Evolutionary conservation across 306 rosid species (phyloP), one percentile per base, ranked within the genome.

Genomic region (Oxytropis ochrocephala): DNA sequence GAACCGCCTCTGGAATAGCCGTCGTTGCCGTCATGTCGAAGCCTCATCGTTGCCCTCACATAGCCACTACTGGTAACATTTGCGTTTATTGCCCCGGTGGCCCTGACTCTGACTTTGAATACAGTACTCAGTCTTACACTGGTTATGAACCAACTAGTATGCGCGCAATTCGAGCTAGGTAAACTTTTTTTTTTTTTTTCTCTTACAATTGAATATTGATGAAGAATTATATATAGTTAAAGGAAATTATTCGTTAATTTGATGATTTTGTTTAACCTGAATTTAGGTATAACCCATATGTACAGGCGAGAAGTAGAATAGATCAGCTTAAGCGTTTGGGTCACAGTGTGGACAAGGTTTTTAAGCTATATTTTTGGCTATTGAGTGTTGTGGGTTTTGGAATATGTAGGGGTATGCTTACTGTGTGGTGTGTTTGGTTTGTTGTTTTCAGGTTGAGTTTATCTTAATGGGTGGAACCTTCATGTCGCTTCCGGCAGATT

Each of bases 151-250:
- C 99, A 1, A 94, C 96, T 6, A 94, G 99, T 13, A 94, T 94
- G 99, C 89, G 99, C 5, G 99, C 99, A 8, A 94, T 94, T 85
- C 87, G 99, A 43, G 99, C 99, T 4, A 85, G 99, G 99, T 88
- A 53, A 4, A 82, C 48, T 73, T 64, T 5, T 39, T 11, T 21
- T 52, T 7, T 38, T 6, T 9, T 16, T 51, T 12, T 12, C 11
- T 12, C 4, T 11, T 67, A 67, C 7, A 5, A 41, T 41, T 5
- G 18, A 35, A 0, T 30, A 30, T 30, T 33, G 38, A 43, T 24
- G 29, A 24, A 24, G 3, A 24, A 24, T 7, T 33, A 16, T 2
- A 4, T 12, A 17, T 30, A 12, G 9, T 47, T 58, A 58, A 13
- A 14, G 33, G 64, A 57, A 32, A 29, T 2, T 53, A 53, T 55